These are phyloP conservation scores for Chaetomiaceae sp. DNA, from an alignment of 2,329 filamentous ascomycete genomes.

Conservation along the genomic window DNA sequence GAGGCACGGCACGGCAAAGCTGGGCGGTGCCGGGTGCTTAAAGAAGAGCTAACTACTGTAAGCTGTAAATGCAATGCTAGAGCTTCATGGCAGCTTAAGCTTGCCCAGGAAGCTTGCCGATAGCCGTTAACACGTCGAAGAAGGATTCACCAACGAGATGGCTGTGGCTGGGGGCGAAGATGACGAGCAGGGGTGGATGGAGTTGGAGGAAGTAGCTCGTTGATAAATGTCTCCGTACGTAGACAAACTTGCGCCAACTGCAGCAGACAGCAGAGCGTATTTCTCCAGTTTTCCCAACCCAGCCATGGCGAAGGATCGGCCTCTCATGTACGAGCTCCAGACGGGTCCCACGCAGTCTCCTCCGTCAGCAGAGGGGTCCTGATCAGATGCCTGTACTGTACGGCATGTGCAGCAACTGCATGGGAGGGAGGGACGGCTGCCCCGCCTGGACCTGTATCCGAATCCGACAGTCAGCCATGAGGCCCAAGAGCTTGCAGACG, in stretches of 20 bases:
- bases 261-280: too few relatives aligned
- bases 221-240: too few relatives aligned
- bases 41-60: background rate
- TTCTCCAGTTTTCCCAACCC: conserved; percentile 2
- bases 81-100: conserved; percentile 4
- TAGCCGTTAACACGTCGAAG: background rate
- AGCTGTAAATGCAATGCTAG: background rate
- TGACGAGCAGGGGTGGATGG: conserved; percentile 10
- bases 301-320: conserved; percentile 8
- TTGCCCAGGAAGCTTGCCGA: conserved; percentile 1
- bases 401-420: background rate
- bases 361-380: background rate
- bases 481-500: too few relatives aligned
- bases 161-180: conserved; percentile 13
- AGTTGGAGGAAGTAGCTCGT: too few relatives aligned
- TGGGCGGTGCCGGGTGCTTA: conserved; percentile 8
- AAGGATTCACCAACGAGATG: conserved; percentile 2
- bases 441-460: conserved; percentile 12
- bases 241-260: too few relatives aligned
- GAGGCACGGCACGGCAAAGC: background rate
- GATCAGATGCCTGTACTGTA: background rate
- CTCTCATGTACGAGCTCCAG: background rate
- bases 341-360: background rate
- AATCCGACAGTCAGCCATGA: conserved; percentile 4
- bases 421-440: background rate